Percentiles rank a stretch among this genome's conserved stretches.
phyloP scores from a whole-genome alignment of 2,329 filamentous ascomycete species.

The Hypocrella siamensis region DNA sequence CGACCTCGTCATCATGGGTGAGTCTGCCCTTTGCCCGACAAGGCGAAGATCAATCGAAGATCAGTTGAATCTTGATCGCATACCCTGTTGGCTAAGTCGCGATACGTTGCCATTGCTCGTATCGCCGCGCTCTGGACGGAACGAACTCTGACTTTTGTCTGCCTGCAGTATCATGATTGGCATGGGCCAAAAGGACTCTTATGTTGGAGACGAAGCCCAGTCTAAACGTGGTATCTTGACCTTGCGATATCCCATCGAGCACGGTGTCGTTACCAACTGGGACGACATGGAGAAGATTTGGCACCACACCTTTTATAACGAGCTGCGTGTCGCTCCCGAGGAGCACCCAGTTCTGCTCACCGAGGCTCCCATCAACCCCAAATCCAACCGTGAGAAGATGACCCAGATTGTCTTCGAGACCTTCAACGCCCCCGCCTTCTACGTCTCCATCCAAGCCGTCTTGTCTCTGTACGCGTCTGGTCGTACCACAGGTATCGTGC shows the following conservation, averaged over 20 bases:
- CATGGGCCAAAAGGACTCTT: constrained; percentile 99
- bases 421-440: constrained; percentile 99
- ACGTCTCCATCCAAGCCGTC: constrained; percentile 99
- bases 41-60: neutral
- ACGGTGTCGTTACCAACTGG: constrained; percentile 99
- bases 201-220: constrained; percentile 99
- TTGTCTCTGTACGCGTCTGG: constrained; percentile 98
- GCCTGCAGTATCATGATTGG: constrained; percentile 93
- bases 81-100: too few relatives aligned
- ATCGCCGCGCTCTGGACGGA: neutral
- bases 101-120: neutral
- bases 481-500: constrained; percentile 99
- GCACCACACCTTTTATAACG: constrained; percentile 99
- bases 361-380: constrained; percentile 99
- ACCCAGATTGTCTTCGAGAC: constrained; percentile 99
- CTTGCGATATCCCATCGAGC: constrained; percentile 98
- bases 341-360: constrained; percentile 99
- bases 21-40: constrained; percentile 18
- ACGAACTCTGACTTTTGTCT: constrained; percentile 5
- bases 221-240: constrained; percentile 99
- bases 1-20: constrained; percentile 99
- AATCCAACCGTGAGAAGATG: constrained; percentile 99
- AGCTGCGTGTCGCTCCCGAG: constrained; percentile 98
- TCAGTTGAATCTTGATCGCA: too few relatives aligned
- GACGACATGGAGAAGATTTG: constrained; percentile 99